Evolutionary conservation across 768 basidiomycete genomes (phyloP), one percentile per base, ranked within the genome.

Genomic region (Russula vinacea): DNA sequence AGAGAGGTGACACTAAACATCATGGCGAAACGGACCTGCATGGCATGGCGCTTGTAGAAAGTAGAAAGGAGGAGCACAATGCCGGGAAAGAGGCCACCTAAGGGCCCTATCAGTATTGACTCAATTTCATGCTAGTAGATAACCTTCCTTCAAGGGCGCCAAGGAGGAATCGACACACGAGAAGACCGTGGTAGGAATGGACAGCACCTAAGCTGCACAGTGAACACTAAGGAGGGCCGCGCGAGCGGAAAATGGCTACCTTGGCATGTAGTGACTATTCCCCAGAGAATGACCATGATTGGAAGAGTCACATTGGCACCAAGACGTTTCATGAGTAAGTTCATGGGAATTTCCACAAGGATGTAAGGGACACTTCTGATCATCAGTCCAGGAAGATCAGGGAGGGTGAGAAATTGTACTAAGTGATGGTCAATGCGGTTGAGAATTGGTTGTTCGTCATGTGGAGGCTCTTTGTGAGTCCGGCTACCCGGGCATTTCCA

Each of bases 241-340:
- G 14, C 26, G n/a, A 13, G 22, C 5, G n/a, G 32, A 24, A 50
- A n/a, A 40, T 11, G 67, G 68, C n/a, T 56, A 80, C 85, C 86
- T 79, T 89, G 87, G 50, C 83, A 75, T 10, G 84, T 78, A 14
- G 81, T 79, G 16, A 85, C 79, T n/a, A 88, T 53, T 19, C 88
- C 88, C 88, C 89, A 90, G 1, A 83, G 68, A 0, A 81, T 78
- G 56, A 88, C 73, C 80, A 88, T 83, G 1, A 81, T 73, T 0
- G 89, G 88, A 70, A 87, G 78, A 54, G 83, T 73, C 60, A 83
- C 78, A n/a, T 85, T 80, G 2, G 87, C 84, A 2, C 85, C 82
- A 51, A 79, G 69, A 76, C 79, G 59, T 74, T 80, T 70, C 58
- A 72, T 58, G 5, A 73, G 52, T 29, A 70, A 35, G 58, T 72